phyloP scores from a whole-genome alignment of 352 stramenopile species.

The Globisporangium cederbergense region DNA sequence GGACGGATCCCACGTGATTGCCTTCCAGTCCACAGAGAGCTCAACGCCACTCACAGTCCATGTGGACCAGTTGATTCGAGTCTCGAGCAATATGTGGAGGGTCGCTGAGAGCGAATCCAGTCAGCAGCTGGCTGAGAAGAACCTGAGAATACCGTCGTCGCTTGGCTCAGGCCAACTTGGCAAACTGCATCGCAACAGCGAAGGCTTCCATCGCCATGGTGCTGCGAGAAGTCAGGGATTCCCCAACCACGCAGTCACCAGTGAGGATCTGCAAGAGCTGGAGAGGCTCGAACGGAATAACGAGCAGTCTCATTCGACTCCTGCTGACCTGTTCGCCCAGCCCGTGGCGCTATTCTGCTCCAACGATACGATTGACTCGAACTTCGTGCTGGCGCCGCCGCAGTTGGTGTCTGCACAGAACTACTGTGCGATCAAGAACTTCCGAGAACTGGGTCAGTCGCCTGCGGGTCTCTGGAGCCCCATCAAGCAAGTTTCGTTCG shows the following conservation, averaged over 20 bases:
- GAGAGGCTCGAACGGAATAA: background rate
- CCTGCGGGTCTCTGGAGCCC: constrained; percentile 41
- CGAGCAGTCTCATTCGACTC: background rate
- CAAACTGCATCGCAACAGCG: constrained; percentile 50
- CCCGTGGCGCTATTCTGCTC: constrained; percentile 48
- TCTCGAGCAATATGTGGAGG: constrained; percentile 44
- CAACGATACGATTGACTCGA: constrained; percentile 60
- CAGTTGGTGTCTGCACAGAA: constrained; percentile 52
- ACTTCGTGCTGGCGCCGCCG: constrained; percentile 61
- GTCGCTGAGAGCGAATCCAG: constrained; percentile 16
- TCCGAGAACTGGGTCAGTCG: constrained; percentile 21
- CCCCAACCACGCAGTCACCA: constrained; percentile 45
- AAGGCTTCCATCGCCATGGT: constrained; percentile 51
- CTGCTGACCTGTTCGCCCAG: constrained; percentile 5
- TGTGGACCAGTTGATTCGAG: constrained; percentile 25
- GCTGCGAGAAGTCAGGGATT: constrained; percentile 50
- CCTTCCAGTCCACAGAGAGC: constrained; percentile 13
- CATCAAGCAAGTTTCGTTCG: constrained; percentile 30
- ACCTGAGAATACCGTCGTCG: background rate
- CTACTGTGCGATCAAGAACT: constrained; percentile 37
- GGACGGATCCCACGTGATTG: constrained; percentile 30
- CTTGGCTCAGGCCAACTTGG: constrained; percentile 23
- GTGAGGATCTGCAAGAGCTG: constrained; percentile 17
- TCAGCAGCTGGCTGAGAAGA: constrained; percentile 1
- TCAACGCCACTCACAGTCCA: constrained; percentile 23